Evolutionary conservation across 768 basidiomycete genomes (phyloP).

Genomic region (Mycena sanguinolenta): DNA sequence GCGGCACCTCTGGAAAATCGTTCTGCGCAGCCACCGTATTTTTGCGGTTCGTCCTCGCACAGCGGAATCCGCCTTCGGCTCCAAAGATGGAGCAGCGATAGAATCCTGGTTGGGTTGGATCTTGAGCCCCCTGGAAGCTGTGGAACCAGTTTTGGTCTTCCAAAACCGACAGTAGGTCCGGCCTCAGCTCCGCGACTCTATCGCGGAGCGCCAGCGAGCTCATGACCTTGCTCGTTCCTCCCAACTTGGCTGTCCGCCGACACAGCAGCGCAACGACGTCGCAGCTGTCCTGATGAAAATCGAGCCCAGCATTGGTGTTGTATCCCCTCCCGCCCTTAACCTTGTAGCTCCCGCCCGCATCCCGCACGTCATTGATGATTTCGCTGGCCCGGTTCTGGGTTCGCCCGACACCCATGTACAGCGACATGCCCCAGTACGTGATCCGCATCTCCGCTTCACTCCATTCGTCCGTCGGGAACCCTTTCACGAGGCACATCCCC

Average conservation of each 20-base stretch:
- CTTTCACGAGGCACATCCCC: conserved; percentile 18
- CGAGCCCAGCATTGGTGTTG: conserved; percentile 20
- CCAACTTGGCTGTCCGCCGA: conserved; percentile 13
- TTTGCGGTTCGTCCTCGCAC: conserved; percentile 18
- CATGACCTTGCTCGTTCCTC: conserved; percentile 25
- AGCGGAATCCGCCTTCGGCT: neutral
- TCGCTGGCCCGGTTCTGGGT: conserved; percentile 28
- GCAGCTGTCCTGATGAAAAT: conserved; percentile 24
- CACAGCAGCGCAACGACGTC: conserved; percentile 25
- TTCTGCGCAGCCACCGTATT: conserved; percentile 16
- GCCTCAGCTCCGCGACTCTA: conserved; percentile 7
- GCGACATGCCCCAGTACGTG: conserved; percentile 20
- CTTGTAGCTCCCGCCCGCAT: conserved; percentile 20
- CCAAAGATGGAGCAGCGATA: conserved; percentile 25
- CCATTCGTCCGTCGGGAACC: conserved; percentile 19
- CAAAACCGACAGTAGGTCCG: conserved; percentile 17
- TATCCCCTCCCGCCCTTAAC: conserved; percentile 19
- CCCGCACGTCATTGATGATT: conserved; percentile 24
- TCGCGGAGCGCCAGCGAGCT: conserved; percentile 22
- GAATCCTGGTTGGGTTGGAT: conserved; percentile 16
- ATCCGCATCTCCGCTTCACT: conserved; percentile 19
- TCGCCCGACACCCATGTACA: conserved; percentile 24
- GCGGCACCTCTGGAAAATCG: conserved; percentile 24
- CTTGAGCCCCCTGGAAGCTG: conserved; percentile 20
- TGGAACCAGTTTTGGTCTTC: conserved; percentile 20